Conservation (phyloP, 2,329 filamentous ascomycete species). For the Claviceps monticola region DNA sequence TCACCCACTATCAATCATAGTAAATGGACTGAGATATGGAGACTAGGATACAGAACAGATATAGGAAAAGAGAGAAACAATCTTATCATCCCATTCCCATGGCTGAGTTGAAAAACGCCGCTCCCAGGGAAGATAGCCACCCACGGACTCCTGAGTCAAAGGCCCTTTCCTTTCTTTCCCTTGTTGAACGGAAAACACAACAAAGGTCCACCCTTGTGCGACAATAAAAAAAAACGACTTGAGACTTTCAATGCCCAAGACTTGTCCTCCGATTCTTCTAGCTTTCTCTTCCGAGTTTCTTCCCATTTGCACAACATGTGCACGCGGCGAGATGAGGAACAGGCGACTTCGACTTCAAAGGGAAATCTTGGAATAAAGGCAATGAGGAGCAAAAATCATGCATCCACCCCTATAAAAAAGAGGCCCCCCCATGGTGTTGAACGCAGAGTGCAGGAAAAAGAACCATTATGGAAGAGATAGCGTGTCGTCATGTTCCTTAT, state of each 20-base stretch:
- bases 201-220: too few relatives aligned
- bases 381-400: neutral
- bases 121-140: neutral
- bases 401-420: neutral
- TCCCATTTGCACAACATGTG: neutral
- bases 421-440: neutral
- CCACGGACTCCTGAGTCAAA: too few relatives aligned
- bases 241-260: neutral
- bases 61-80: neutral
- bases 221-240: neutral
- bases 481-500: neutral
- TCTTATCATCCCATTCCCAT: neutral
- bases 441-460: neutral
- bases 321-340: neutral
- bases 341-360: neutral
- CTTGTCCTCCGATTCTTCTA: neutral
- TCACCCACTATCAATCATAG: neutral
- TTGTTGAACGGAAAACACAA: neutral
- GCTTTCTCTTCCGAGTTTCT: neutral
- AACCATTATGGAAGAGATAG: neutral
- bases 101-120: conserved; percentile 4
- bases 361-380: too few relatives aligned
- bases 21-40: neutral
- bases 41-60: neutral
- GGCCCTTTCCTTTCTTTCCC: neutral